Percentiles rank a stretch among this genome's conserved stretches.
These are phyloP conservation scores for Erodium texanum DNA, from an alignment of 441 rosid species.

Conservation along the genomic window DNA sequence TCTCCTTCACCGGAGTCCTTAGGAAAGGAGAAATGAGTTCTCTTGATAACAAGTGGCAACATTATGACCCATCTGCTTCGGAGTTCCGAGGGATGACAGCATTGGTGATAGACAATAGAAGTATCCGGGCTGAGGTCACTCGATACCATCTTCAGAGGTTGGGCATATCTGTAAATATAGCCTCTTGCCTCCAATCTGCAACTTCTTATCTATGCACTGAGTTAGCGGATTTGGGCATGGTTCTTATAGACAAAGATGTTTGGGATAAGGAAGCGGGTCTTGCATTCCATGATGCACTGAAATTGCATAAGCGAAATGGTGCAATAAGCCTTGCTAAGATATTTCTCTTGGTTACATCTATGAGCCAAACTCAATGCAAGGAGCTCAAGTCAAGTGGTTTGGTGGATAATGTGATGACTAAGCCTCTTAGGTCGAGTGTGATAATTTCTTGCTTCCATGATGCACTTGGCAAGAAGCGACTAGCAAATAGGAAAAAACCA, in stretches of 20 bases:
- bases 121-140: constrained; percentile 72
- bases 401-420: constrained; percentile 51
- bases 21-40: constrained; percentile 41
- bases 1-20: constrained; percentile 69
- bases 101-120: constrained; percentile 63
- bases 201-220: constrained; percentile 34
- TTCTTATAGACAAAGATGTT: constrained; percentile 66
- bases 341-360: constrained; percentile 54
- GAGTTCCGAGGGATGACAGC: constrained; percentile 61
- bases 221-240: constrained; percentile 35
- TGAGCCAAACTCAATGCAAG: constrained; percentile 31
- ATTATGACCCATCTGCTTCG: constrained; percentile 31
- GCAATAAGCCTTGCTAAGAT: constrained; percentile 37
- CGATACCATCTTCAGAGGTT: constrained; percentile 71
- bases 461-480: constrained; percentile 53
- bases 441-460: constrained; percentile 66
- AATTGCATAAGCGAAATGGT: constrained; percentile 21
- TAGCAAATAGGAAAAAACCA: constrained; percentile 34
- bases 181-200: constrained; percentile 40
- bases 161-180: constrained; percentile 44
- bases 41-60: constrained; percentile 38
- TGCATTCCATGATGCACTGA: constrained; percentile 30
- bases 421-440: constrained; percentile 65
- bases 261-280: constrained; percentile 51
- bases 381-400: constrained; percentile 48